phyloP scores from a whole-genome alignment of 2,329 filamentous ascomycete species.

The Cladobotryum mycophilum region DNA sequence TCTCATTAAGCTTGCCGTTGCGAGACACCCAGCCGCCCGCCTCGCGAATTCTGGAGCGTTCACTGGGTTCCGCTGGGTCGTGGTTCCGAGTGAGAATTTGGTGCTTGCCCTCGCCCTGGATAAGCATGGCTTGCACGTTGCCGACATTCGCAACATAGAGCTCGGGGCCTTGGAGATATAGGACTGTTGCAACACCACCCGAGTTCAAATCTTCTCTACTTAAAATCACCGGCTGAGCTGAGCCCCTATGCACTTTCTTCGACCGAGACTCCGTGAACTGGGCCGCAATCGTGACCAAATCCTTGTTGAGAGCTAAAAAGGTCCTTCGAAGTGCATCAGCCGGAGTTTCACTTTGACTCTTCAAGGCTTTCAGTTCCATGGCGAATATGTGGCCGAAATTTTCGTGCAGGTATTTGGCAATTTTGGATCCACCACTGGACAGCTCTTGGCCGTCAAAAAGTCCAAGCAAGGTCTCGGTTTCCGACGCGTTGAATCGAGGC shows the following conservation, averaged over 20 bases:
- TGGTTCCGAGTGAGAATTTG: constrained; percentile 85
- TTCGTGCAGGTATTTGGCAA: constrained; percentile 94
- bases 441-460: constrained; percentile 93
- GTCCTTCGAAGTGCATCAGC: constrained; percentile 78
- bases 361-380: constrained; percentile 71
- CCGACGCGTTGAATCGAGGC: constrained; percentile 81
- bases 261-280: constrained; percentile 72
- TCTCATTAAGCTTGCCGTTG: constrained; percentile 87
- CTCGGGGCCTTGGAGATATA: constrained; percentile 84
- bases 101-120: constrained; percentile 79
- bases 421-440: constrained; percentile 83
- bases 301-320: constrained; percentile 88
- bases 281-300: constrained; percentile 77
- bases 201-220: constrained; percentile 85
- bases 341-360: constrained; percentile 66
- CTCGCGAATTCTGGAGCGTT: constrained; percentile 84
- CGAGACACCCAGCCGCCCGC: constrained; percentile 94
- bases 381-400: constrained; percentile 84
- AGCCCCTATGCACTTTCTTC: constrained; percentile 61
- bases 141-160: constrained; percentile 93
- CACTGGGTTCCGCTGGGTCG: constrained; percentile 78
- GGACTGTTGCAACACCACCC: constrained; percentile 84
- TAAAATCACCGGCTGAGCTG: constrained; percentile 66
- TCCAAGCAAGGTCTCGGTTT: constrained; percentile 86
- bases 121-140: constrained; percentile 90